Evolutionary conservation across 2,329 filamentous ascomycete species (phyloP), one percentile per base, ranked within the genome.

Genomic region (Aspergillus neotritici): DNA sequence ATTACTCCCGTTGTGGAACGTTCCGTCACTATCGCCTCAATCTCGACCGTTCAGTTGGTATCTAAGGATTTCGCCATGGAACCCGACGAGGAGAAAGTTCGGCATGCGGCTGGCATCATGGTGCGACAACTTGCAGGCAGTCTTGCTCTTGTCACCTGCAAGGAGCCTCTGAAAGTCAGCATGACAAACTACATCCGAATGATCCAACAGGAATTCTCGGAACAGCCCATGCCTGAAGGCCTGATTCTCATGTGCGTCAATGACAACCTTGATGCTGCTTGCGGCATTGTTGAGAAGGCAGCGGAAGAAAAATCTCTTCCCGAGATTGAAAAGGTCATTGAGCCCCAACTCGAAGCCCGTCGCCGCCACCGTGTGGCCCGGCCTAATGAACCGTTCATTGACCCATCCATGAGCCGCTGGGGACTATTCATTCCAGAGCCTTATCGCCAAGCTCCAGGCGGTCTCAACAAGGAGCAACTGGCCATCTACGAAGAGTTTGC

Each of bases 221-320:
- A 81, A 41, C 80, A 84, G 55, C 86, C 87, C 12, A 77, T 98
- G 49, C 88, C 93, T 0, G 93, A 98, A 68, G 93, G 93, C 5
- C 87, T 93, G 28, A 93, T 98, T 48, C 80, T 97, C 44, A 96
- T 98, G 87, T 97, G 94, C 66, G 91, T 98, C 48, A 98, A 97
- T 64, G 91, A 94, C 52, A 98, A 98, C 63, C 77, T 98, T 25
- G 93, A 98, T 55, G 78, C 89, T 32, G 91, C 94, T 36, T 97
- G 93, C 61, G 85, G 80, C 55, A 87, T 96, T 50, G 94, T 98
- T 35, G 93, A 98, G 67, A 89, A 93, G 65, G 90, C 93, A 40
- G 94, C 93, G 3, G 91, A 97, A 64, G 87, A 94, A 58, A 86
- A 91, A 48, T 93, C 93, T 8, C 75, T 96, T 31, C 86, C 87